A percentile compares a stretch with the other conserved stretches of the same genome.
phyloP scores from a whole-genome alignment of 78 protist species.

The Dictyostelium brefeldianum region DNA sequence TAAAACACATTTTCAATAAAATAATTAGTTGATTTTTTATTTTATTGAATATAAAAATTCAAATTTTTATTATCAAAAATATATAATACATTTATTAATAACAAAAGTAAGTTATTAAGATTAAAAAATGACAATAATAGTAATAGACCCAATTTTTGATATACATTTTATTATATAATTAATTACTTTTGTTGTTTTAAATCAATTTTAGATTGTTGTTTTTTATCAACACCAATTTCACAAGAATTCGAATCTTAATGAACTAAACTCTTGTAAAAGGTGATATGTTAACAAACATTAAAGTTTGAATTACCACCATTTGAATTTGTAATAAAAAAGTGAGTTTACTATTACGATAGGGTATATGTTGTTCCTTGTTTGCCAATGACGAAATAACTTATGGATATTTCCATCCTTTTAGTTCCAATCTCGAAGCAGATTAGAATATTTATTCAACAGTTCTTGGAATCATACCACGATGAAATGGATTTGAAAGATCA shows the following conservation, averaged over 20 bases:
- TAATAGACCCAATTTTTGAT: too few relatives aligned
- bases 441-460: constrained; percentile 80
- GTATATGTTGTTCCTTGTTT: constrained; percentile 77
- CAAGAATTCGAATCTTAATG: constrained; percentile 83
- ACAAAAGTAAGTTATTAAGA: too few relatives aligned
- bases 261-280: constrained; percentile 78
- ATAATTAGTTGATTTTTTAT: too few relatives aligned
- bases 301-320: constrained; percentile 91
- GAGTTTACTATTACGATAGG: constrained; percentile 78
- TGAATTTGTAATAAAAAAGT: constrained; percentile 71
- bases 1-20: too few relatives aligned
- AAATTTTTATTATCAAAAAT: too few relatives aligned
- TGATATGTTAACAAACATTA: constrained; percentile 94
- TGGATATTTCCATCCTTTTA: constrained; percentile 78
- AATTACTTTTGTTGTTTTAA: neutral
- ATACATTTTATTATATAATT: too few relatives aligned
- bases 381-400: constrained; percentile 93
- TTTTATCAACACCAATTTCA: constrained; percentile 82
- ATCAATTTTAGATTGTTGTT: constrained; percentile 51
- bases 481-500: neutral
- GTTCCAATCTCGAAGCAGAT: neutral
- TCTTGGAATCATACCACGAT: constrained; percentile 87
- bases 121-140: too few relatives aligned
- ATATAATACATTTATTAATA: too few relatives aligned
- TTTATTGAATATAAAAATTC: too few relatives aligned